Percentiles rank a stretch among this genome's conserved stretches.
phyloP scores from a whole-genome alignment of 2,329 filamentous ascomycete genomes.

The Aspergillus proliferans region DNA sequence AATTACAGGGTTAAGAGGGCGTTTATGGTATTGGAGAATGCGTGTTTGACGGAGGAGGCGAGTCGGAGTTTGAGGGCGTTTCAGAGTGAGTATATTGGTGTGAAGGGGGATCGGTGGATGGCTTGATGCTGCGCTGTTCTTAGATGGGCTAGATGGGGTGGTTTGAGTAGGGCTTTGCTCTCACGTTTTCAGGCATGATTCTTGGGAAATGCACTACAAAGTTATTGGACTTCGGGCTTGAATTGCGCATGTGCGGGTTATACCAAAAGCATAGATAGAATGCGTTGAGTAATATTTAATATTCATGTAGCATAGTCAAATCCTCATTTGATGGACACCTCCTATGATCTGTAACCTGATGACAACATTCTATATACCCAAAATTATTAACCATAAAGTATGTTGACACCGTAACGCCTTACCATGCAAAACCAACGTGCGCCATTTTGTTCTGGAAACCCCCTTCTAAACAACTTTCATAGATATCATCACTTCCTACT shows the following conservation, averaged over 20 bases:
- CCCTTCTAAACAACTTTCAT: not conserved
- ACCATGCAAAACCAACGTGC: conserved; percentile 1
- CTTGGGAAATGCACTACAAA: too few species aligned
- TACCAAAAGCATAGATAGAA: too few species aligned
- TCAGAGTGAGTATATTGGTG: conserved; percentile 17
- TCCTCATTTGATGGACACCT: too few species aligned
- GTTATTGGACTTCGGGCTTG: too few species aligned
- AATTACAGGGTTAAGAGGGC: conserved; percentile 24
- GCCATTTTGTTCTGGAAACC: conserved; percentile 1
- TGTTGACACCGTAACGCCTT: conserved; percentile 3
- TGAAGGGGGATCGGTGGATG: conserved; percentile 17
- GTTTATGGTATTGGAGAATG: conserved; percentile 28
- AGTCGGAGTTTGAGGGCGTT: conserved; percentile 27
- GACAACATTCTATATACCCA: not conserved
- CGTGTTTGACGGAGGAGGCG: conserved; percentile 31
- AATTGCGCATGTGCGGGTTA: too few species aligned
- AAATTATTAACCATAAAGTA: not conserved
- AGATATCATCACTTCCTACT: conserved; percentile 42
- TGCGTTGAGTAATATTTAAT: too few species aligned
- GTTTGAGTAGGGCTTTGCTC: too few species aligned
- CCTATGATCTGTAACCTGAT: not conserved
- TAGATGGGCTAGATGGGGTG: too few species aligned
- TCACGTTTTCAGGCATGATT: too few species aligned
- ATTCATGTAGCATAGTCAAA: too few species aligned
- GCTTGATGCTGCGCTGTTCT: not conserved